Base-by-base conservation (phyloP, 495 filamentous ascomycete species). In the Aspergillus sclerotioniger region DNA sequence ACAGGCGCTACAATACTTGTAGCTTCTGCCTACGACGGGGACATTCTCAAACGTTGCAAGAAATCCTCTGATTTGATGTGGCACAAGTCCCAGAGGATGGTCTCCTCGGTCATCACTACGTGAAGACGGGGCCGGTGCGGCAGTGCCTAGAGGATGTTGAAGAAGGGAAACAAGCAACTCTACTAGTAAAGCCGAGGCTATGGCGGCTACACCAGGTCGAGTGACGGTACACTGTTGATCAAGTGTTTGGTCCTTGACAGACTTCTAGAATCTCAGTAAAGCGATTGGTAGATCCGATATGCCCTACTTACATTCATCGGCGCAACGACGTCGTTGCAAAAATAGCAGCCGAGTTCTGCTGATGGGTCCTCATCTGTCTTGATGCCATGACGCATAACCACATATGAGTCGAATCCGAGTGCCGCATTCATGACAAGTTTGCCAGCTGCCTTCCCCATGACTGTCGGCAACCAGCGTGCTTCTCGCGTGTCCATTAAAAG, bases 221-320 rank as follows among this genome's bases (percentile, higher is more conserved):
- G 94, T 98, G 31, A 98, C 94, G 0, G 94, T 98, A 73, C 94
- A 98, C 75, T 98, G 94, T 67, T 98, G 94, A 67, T 98, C 94
- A 4, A 98, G 85, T 1, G 94, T 98, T 67, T 90, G 87, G 65
- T 96, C 90, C 65, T 91, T 93, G 66, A 96, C 78, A 21, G 92
- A 96, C 90, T 95, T 60, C 54, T 16, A 50, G n/a, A 44, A 20
- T 47, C 68, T 88, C 61, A 87, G 83, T 20, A 12, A 43, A 48
- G 16, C 51, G n/a, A 54, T 62, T 52, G 41, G 29, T 21, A 15
- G n/a, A 31, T 1, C 39, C 37, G 5, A 25, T 52, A 25, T 12
- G 1, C 10, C 16, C 16, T 57, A 81, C 89, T 85, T 80, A 96
- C 92, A 75, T 98, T 92, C 61, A 87, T 88, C 28, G 94, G 94